These are phyloP conservation scores for Cyberlindnera mycetangii DNA, from an alignment of 805 yeast species.

Conservation along the genomic window DNA sequence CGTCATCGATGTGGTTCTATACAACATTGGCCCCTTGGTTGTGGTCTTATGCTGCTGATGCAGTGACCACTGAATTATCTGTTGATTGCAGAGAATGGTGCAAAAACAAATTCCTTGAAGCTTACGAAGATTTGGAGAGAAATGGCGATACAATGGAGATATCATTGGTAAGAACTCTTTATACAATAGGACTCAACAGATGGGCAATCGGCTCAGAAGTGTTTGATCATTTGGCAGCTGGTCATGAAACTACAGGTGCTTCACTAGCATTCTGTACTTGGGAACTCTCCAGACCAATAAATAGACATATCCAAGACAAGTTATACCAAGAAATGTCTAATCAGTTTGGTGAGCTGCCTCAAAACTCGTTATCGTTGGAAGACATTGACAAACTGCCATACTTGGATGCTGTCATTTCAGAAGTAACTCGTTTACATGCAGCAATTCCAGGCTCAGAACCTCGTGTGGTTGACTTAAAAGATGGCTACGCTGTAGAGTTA, in stretches of 20 bases:
- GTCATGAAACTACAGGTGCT: conserved; percentile 72
- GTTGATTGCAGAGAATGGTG: conserved; percentile 45
- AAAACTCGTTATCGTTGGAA: conserved; percentile 27
- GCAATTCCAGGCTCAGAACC: conserved; percentile 79
- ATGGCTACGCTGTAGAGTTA: conserved; percentile 18
- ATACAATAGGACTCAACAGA: conserved; percentile 25
- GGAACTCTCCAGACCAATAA: conserved; percentile 52
- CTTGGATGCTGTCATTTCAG: conserved; percentile 60
- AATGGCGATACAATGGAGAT: conserved; percentile 18
- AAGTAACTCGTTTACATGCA: conserved; percentile 58
- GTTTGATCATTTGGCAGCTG: conserved; percentile 70
- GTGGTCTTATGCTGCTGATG: conserved; percentile 48
- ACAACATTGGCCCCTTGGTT: conserved; percentile 55
- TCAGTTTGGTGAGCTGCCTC: conserved; percentile 33
- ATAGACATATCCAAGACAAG: conserved; percentile 42
- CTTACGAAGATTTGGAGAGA: conserved; percentile 20
- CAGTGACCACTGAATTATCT: conserved; percentile 37
- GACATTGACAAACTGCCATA: conserved; percentile 53
- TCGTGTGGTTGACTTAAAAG: conserved; percentile 39
- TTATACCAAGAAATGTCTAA: conserved; percentile 45
- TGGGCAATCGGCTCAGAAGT: conserved; percentile 43
- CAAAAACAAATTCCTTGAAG: conserved; percentile 27
- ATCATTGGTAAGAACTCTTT: conserved; percentile 24
- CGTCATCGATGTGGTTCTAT: conserved; percentile 64
- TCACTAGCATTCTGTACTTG: conserved; percentile 58